Evolutionary conservation across 2,329 filamentous ascomycete genomes (phyloP), one percentile per base, ranked within the genome.

Genomic region (Hansfordia pulvinata): DNA sequence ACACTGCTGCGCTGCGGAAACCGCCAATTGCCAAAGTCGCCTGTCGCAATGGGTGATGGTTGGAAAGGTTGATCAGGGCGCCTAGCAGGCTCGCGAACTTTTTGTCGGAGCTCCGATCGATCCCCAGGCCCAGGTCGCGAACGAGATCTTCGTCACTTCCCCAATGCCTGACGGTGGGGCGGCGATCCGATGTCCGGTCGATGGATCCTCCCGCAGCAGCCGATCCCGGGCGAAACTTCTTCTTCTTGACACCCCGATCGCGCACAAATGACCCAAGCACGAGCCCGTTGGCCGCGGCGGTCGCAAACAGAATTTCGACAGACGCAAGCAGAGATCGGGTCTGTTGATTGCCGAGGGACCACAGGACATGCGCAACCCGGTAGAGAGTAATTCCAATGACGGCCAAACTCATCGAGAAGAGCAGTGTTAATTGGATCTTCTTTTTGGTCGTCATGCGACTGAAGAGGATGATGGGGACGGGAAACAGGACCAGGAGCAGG

Each of bases 101-200:
- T 58, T 1, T 60, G 60, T 20, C n/a, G n/a, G n/a, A n/a, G n/a
- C n/a, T n/a, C n/a, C n/a, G n/a, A n/a, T 66, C 58, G 4, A 73
- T 64, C 9, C 78, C 69, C 20, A 88, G 70, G 6, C 88, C 86
- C 4, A 93, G 43, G 33, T 76, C 81, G 26, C 79, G 64, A 4
- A 92, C 84, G 2, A 96, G 67, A 46, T 96, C 84, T 44, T 92
- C 85, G 41, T 96, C 88, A 39, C 84, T 93, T 22, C 83, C 85
- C 76, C 81, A 88, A 30, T 81, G 71, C 26, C 70, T 68, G 23
- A 76, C 34, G 8, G 64, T 61, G 35, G 58, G 64, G 35, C 63
- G 57, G 34, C 50, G 56, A 11, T 47, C 47, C 21, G 46, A 46
- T 4, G 52, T 50, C 22, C 53, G 60, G 26, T 72, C 75, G 20